Conservation (phyloP, 2,329 filamentous ascomycete species). For the Aspergillus caelatus region DNA sequence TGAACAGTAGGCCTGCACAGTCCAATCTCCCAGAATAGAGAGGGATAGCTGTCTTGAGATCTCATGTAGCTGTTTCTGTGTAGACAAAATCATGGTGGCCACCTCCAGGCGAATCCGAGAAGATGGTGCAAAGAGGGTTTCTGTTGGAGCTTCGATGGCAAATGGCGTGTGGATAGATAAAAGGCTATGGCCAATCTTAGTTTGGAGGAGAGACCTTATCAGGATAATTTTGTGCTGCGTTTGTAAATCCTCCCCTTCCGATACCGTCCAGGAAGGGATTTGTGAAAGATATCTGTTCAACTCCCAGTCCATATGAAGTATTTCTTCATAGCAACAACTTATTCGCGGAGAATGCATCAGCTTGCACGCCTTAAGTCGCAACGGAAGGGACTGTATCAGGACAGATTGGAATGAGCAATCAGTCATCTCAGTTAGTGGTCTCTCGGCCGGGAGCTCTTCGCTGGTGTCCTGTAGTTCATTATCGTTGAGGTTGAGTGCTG, state of each 20-base stretch:
- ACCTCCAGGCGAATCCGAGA: constrained; percentile 39
- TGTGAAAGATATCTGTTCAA: constrained; percentile 36
- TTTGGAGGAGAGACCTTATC: constrained; percentile 38
- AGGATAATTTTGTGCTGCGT: constrained; percentile 32
- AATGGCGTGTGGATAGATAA: constrained; percentile 45
- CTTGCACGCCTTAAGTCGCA: constrained; percentile 36
- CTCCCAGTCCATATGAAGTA: constrained; percentile 43
- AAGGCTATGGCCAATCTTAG: constrained; percentile 38
- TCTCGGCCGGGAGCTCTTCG: constrained; percentile 32
- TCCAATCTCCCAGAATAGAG: constrained; percentile 40
- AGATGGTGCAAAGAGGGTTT: constrained; percentile 38
- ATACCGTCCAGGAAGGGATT: constrained; percentile 35
- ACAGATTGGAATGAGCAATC: constrained; percentile 40
- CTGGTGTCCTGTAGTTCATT: constrained; percentile 47
- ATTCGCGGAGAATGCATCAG: constrained; percentile 42
- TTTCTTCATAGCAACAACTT: constrained; percentile 44
- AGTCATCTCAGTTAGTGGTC: constrained; percentile 36
- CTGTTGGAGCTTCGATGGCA: constrained; percentile 36
- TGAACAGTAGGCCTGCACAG: constrained; percentile 40
- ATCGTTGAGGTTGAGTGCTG: constrained; percentile 56
- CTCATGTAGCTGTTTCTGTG: constrained; percentile 38
- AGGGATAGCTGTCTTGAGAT: constrained; percentile 36
- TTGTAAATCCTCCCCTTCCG: constrained; percentile 23
- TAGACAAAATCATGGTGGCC: constrained; percentile 41
- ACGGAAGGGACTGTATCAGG: constrained; percentile 32